Percentiles rank a stretch among this genome's conserved stretches.
phyloP scores from a whole-genome alignment of 352 stramenopile species.

The Phytophthora syringae region DNA sequence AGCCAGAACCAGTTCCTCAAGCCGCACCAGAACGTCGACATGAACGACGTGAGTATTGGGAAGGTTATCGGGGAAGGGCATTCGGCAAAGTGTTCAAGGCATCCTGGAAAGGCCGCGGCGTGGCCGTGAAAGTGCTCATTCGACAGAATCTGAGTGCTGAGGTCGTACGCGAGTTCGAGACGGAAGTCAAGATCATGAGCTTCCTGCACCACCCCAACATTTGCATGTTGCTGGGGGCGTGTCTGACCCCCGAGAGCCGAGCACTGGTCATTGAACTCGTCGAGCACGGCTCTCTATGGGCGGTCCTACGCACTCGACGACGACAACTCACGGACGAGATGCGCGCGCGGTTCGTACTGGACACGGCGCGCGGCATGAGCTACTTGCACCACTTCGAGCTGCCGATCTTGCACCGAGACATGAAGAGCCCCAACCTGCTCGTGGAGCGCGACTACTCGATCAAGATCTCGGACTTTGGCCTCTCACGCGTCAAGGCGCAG shows the following conservation, averaged over 20 bases:
- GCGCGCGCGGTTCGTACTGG: constrained; percentile 64
- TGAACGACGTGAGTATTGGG: constrained; percentile 60
- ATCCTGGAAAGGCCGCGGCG: constrained; percentile 55
- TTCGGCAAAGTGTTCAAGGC: constrained; percentile 84
- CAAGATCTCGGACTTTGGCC: constrained; percentile 93
- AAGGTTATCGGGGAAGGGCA: constrained; percentile 78
- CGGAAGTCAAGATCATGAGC: constrained; percentile 87
- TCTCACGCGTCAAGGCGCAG: constrained; percentile 92
- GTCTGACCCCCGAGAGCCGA: constrained; percentile 90
- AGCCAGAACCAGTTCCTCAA: constrained; percentile 39
- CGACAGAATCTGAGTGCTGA: constrained; percentile 73
- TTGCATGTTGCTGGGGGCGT: constrained; percentile 96
- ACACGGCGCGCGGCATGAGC: constrained; percentile 87
- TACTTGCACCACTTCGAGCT: constrained; percentile 89
- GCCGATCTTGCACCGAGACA: constrained; percentile 90
- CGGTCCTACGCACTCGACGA: constrained; percentile 79
- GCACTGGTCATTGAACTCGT: constrained; percentile 97
- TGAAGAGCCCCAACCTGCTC: constrained; percentile 92
- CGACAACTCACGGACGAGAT: constrained; percentile 49
- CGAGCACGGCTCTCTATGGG: constrained; percentile 93
- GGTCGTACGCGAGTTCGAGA: constrained; percentile 80
- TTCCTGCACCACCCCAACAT: constrained; percentile 97
- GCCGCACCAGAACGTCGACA: constrained; percentile 63
- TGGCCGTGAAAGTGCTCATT: constrained; percentile 83
- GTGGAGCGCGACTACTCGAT: constrained; percentile 84